phyloP scores from a whole-genome alignment of 345 rosid genomes.

The Gossypium bickii region DNA sequence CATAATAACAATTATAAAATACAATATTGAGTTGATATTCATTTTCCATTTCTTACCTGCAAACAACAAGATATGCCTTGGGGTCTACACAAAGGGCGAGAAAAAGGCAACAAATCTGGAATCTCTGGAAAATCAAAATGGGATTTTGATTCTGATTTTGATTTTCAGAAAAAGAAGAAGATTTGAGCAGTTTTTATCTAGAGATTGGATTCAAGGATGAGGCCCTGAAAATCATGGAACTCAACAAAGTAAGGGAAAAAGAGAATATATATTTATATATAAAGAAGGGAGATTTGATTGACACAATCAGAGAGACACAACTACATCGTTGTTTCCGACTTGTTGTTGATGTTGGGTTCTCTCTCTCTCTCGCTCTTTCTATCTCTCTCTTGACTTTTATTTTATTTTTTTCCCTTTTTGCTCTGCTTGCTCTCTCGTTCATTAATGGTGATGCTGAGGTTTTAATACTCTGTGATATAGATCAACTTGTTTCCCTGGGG shows the following conservation, averaged over 20 bases:
- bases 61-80: not conserved
- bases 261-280: no score
- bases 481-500: not conserved
- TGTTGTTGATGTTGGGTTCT: not conserved
- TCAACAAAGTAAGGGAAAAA: not conserved
- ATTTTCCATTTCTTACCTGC: conserved; percentile 10
- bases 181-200: no score
- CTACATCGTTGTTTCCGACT: not conserved
- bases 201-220: not conserved
- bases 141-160: not conserved
- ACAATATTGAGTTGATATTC: not conserved
- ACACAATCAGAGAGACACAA: not conserved
- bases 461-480: not conserved
- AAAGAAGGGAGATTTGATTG: conserved; percentile 5
- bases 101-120: not conserved
- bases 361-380: not conserved
- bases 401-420: not conserved
- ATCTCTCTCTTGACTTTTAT: not conserved
- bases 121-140: not conserved
- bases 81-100: not conserved
- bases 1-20: no score
- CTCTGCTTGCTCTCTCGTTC: not conserved
- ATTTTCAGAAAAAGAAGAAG: not conserved
- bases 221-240: not conserved
- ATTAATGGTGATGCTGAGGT: not conserved